A percentile compares a stretch with the other conserved stretches of the same genome.
Evolutionary conservation across 306 rosid genomes (phyloP).

Genomic region (Glycyrrhiza uralensis): DNA sequence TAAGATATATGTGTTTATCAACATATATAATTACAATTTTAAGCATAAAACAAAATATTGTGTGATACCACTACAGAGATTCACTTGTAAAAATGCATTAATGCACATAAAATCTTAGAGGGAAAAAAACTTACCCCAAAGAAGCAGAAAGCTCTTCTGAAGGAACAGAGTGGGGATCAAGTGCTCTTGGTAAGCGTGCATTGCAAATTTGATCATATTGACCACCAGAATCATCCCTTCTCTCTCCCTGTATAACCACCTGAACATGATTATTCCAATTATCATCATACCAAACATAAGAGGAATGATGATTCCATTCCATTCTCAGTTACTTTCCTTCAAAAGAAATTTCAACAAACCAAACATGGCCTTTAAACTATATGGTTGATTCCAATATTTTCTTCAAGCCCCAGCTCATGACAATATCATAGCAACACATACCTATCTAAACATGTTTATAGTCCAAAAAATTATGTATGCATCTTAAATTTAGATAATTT

Average conservation of each 20-base stretch:
- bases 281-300: not conserved
- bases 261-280: conserved; percentile 9
- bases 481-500: not conserved
- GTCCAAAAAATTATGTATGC: not conserved
- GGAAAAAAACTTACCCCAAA: conserved; percentile 59
- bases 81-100: conserved; percentile 8
- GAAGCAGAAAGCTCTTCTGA: conserved; percentile 94
- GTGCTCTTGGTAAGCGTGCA: conserved; percentile 85
- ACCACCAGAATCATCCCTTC: conserved; percentile 53
- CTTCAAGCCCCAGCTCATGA: not conserved
- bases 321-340: not conserved
- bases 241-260: conserved; percentile 65
- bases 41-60: not conserved
- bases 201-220: conserved; percentile 89
- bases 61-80: not conserved
- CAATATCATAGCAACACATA: not conserved
- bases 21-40: conserved; percentile 15
- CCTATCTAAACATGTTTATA: not conserved
- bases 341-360: not conserved
- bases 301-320: too few species aligned
- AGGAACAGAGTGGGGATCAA: conserved; percentile 91
- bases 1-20: not conserved
- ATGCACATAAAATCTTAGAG: conserved; percentile 1
- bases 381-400: not conserved
- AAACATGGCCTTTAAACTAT: not conserved